phyloP scores from a whole-genome alignment of 192 early-diverging fungal species.

The Linnemannia hyalina region DNA sequence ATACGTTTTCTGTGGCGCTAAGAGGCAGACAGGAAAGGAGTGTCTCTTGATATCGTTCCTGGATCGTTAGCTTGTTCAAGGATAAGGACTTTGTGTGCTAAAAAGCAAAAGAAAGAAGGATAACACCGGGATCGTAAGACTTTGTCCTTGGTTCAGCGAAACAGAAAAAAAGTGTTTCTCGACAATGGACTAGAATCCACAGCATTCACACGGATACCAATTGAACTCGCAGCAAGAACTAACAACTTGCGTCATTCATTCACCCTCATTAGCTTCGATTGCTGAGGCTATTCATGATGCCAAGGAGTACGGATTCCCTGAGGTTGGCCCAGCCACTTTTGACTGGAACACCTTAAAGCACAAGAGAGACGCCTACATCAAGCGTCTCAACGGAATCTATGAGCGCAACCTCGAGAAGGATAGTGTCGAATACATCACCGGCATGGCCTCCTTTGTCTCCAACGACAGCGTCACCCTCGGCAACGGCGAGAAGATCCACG shows the following conservation, averaged over 20 bases:
- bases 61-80: no score
- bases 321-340: slow-evolving; percentile 67
- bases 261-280: slow-evolving; percentile 70
- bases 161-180: slow-evolving; percentile 2
- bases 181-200: no score
- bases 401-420: slow-evolving; percentile 91
- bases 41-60: no score
- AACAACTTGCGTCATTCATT: background rate
- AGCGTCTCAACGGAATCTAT: slow-evolving; percentile 98
- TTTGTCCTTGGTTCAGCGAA: no score
- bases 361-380: slow-evolving; percentile 96
- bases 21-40: no score
- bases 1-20: no score
- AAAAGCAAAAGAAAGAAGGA: no score
- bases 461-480: slow-evolving; percentile 73
- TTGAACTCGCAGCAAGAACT: background rate
- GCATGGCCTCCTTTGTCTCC: slow-evolving; percentile 88
- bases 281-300: slow-evolving; percentile 92
- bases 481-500: slow-evolving; percentile 68
- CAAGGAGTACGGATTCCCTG: slow-evolving; percentile 90
- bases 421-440: slow-evolving; percentile 84
- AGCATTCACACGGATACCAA: no score
- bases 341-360: slow-evolving; percentile 87
- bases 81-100: no score
- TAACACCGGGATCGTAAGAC: no score